Percentiles rank a stretch among this genome's conserved stretches.
These are phyloP conservation scores for Spathaspora boniae DNA, from an alignment of 805 yeast species.

Conservation along the genomic window DNA sequence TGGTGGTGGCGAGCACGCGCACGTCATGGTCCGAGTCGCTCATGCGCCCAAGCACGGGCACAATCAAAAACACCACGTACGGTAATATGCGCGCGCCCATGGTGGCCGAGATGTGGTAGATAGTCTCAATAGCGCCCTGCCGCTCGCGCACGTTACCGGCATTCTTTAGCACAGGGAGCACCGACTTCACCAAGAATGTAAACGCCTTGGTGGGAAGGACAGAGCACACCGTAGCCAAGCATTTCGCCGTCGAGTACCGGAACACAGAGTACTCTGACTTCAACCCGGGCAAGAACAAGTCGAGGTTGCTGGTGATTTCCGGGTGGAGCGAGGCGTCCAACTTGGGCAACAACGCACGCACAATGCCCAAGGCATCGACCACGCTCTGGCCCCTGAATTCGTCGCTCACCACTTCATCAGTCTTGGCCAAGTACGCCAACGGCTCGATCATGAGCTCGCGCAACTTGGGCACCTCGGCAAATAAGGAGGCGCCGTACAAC, in stretches of 20 bases:
- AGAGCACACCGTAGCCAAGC: conserved; percentile 75
- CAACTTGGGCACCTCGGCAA: conserved; percentile 64
- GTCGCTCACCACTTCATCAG: conserved; percentile 33
- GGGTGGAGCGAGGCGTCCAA: conserved; percentile 47
- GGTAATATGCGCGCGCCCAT: conserved; percentile 92
- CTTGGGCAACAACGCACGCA: conserved; percentile 68
- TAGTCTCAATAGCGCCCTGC: conserved; percentile 91
- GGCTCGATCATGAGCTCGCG: conserved; percentile 65
- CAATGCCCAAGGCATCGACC: conserved; percentile 81
- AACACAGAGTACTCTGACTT: conserved; percentile 75
- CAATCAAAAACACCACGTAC: conserved; percentile 90
- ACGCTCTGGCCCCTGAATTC: conserved; percentile 67
- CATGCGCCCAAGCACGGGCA: conserved; percentile 96
- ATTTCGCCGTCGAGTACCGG: conserved; percentile 86
- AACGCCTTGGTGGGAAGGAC: conserved; percentile 68
- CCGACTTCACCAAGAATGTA: conserved; percentile 70
- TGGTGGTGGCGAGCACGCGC: conserved; percentile 88
- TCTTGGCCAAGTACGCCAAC: conserved; percentile 36
- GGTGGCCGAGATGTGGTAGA: conserved; percentile 76
- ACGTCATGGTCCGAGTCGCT: conserved; percentile 89
- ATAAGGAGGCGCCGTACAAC: conserved; percentile 51
- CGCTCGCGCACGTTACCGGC: conserved; percentile 68
- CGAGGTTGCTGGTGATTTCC: conserved; percentile 44
- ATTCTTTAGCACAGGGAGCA: conserved; percentile 78
- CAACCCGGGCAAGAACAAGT: conserved; percentile 50